phyloP scores from a whole-genome alignment of 805 yeast species.

The Zygoascus bituminiphila region DNA sequence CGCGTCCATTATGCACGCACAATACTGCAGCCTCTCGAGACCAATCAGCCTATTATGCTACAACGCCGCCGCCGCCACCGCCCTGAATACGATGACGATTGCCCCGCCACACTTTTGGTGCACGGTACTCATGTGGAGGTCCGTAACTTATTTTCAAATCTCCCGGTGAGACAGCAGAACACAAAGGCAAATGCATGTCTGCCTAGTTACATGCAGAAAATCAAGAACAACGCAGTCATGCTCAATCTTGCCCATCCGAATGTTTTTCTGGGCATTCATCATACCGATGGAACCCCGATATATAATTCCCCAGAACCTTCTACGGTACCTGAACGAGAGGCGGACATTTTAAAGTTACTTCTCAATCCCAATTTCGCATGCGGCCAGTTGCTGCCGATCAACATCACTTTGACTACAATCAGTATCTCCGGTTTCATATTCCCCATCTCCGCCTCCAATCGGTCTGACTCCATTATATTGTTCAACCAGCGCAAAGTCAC shows the following conservation, averaged over 20 bases:
- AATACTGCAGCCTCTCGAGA: not conserved
- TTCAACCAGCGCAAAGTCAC: not conserved
- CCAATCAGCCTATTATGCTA: not conserved
- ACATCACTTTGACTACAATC: not conserved
- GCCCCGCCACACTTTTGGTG: not conserved
- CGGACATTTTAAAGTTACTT: not conserved
- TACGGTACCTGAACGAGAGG: not conserved
- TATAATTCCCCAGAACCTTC: not conserved
- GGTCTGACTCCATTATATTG: not conserved
- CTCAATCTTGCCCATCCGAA: conserved; percentile 3
- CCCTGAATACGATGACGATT: not conserved
- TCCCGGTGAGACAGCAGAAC: conserved; percentile 20
- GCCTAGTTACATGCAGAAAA: not conserved
- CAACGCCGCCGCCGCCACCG: too few species aligned
- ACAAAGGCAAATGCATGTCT: not conserved
- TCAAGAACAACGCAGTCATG: conserved; percentile 8
- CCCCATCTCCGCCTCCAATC: not conserved
- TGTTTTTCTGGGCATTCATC: conserved; percentile 4
- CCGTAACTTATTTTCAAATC: conserved; percentile 16
- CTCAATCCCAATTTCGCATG: not conserved
- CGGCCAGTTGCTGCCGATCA: not conserved
- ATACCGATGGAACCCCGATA: not conserved
- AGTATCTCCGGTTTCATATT: not conserved
- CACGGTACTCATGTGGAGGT: conserved; percentile 21
- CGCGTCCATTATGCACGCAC: conserved; percentile 10